phyloP scores from a whole-genome alignment of 2,329 filamentous ascomycete species.

The Monosporascus sp. region DNA sequence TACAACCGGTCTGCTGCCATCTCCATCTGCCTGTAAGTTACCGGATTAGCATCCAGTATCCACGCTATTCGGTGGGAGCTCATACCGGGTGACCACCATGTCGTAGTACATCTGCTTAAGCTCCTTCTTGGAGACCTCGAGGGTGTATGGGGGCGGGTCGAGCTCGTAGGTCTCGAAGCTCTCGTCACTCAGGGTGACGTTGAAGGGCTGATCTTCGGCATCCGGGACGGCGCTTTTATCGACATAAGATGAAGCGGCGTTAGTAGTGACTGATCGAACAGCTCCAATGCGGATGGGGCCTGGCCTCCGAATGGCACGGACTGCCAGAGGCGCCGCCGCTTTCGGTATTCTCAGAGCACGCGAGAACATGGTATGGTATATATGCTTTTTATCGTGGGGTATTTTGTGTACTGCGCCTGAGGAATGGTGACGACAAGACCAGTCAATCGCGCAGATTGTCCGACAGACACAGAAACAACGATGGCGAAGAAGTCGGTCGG shows the following conservation, averaged over 20 bases:
- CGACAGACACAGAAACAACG: too few species aligned
- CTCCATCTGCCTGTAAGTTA: slow-evolving; percentile 79
- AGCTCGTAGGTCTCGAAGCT: slow-evolving; percentile 99
- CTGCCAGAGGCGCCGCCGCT: slow-evolving; percentile 49
- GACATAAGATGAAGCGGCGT: slow-evolving; percentile 87
- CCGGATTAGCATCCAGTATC: not conserved
- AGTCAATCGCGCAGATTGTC: too few species aligned
- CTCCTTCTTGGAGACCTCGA: slow-evolving; percentile 94
- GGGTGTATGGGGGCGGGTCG: slow-evolving; percentile 88
- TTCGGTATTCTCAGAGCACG: slow-evolving; percentile 59
- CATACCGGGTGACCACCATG: slow-evolving; percentile 91
- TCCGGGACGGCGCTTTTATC: slow-evolving; percentile 63
- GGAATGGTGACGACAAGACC: too few species aligned
- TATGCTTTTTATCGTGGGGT: too few species aligned
- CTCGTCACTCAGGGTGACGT: slow-evolving; percentile 90
- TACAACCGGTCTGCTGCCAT: slow-evolving; percentile 98
- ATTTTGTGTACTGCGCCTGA: too few species aligned
- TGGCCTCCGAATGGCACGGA: slow-evolving; percentile 37
- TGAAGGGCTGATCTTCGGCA: slow-evolving; percentile 81
- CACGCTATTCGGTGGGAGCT: slow-evolving; percentile 5
- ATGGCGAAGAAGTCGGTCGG: too few species aligned
- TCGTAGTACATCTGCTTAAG: slow-evolving; percentile 99
- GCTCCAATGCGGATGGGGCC: slow-evolving; percentile 41
- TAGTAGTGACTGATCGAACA: slow-evolving; percentile 81
- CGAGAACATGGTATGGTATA: slow-evolving; percentile 77